phyloP scores from a whole-genome alignment of 441 rosid genomes.

The Manihot esculenta region DNA sequence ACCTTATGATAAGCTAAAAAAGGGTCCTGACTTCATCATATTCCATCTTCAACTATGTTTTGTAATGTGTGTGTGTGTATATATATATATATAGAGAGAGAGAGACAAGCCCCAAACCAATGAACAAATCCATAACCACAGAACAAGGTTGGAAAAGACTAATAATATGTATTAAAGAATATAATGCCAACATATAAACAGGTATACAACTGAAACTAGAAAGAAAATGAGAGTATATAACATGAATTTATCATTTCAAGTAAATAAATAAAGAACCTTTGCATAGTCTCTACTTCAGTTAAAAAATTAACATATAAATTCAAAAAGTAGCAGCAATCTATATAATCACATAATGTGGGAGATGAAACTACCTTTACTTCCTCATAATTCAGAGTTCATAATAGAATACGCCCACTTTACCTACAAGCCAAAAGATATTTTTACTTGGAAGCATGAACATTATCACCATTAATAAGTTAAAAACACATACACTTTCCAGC shows the following conservation, averaged over 20 bases:
- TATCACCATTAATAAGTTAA: constrained; percentile 53
- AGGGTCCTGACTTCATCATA: neutral
- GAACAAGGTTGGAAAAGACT: neutral
- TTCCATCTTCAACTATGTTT: neutral
- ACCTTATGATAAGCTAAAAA: neutral
- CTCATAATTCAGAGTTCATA: constrained; percentile 97
- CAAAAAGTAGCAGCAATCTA: constrained; percentile 37
- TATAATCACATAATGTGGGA: constrained; percentile 49
- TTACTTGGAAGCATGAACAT: constrained; percentile 76
- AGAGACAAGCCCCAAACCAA: neutral
- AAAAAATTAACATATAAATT: constrained; percentile 28
- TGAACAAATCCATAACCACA: neutral
- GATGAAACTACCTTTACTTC: constrained; percentile 97
- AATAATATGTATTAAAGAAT: neutral
- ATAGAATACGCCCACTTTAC: constrained; percentile 96
- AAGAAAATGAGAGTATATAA: neutral
- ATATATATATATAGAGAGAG: too few species aligned
- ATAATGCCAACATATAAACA: neutral
- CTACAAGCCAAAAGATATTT: constrained; percentile 96
- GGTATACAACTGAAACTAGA: neutral
- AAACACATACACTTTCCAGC: constrained; percentile 22
- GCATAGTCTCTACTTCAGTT: constrained; percentile 20
- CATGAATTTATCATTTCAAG: constrained; percentile 6
- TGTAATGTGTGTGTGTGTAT: too few species aligned
- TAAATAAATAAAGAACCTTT: neutral